A percentile compares a stretch with the other conserved stretches of the same genome.
Evolutionary conservation across 495 filamentous ascomycete genomes (phyloP).

Genomic region (Penicillium tannophilum): DNA sequence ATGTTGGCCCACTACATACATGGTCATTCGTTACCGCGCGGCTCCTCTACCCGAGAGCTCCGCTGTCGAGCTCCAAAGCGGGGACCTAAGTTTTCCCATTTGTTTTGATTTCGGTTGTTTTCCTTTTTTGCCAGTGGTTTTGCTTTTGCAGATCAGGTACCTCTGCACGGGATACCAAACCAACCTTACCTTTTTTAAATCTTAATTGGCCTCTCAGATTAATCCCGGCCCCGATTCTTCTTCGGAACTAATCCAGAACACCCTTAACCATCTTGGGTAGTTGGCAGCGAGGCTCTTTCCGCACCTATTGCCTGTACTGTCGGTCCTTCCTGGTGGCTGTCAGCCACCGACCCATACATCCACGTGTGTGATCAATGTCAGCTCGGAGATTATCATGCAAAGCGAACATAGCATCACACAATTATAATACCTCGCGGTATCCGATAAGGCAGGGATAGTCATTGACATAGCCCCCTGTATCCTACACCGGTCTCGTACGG

Average conservation of each 20-base stretch:
- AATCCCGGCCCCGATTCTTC: background rate
- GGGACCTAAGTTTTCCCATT: conserved; percentile 21
- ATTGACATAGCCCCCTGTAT: background rate
- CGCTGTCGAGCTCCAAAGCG: conserved; percentile 20
- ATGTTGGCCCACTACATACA: conserved; percentile 3
- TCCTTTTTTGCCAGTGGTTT: background rate
- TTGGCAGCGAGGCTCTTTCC: background rate
- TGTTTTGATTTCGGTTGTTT: background rate
- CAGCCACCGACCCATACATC: conserved; percentile 15
- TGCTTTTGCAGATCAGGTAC: background rate
- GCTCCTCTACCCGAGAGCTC: conserved; percentile 27
- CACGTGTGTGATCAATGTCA: conserved; percentile 8
- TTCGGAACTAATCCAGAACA: background rate
- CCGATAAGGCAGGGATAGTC: background rate
- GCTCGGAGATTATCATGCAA: background rate
- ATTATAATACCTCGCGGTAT: background rate
- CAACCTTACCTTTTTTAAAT: background rate
- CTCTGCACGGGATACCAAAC: background rate
- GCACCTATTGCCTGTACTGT: background rate
- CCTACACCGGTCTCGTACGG: no score
- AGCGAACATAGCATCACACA: background rate
- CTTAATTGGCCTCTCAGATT: background rate
- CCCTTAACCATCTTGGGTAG: background rate
- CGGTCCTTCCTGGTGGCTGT: background rate
- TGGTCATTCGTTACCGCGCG: conserved; percentile 27